phyloP scores from a whole-genome alignment of 202 grass and related monocot genomes.

The Setaria viridis region DNA sequence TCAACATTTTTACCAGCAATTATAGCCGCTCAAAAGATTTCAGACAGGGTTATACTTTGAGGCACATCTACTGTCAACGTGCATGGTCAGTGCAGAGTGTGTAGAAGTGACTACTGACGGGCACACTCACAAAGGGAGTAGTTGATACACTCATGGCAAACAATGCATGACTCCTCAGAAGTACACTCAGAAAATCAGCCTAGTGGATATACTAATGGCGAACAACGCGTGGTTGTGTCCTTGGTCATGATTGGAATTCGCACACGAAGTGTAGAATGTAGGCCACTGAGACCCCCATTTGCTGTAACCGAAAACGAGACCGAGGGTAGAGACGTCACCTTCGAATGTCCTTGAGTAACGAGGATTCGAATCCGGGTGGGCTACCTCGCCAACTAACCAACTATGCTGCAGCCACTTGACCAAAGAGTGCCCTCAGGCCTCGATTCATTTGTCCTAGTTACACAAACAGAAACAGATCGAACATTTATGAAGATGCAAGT shows the following conservation, averaged over 20 bases:
- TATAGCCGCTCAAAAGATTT: background rate
- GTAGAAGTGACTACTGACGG: constrained; percentile 39
- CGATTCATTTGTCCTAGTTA: constrained; percentile 17
- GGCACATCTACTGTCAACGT: background rate
- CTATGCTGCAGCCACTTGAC: background rate
- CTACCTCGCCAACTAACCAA: too few species aligned
- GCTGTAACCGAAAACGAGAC: background rate
- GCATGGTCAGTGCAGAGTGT: constrained; percentile 11
- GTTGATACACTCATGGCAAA: constrained; percentile 32
- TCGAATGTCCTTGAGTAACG: background rate
- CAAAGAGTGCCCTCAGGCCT: background rate
- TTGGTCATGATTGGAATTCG: constrained; percentile 33
- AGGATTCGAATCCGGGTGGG: background rate
- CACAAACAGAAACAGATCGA: constrained; percentile 10
- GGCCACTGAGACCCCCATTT: constrained; percentile 34
- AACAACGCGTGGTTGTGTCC: constrained; percentile 19
- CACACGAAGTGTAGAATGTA: background rate
- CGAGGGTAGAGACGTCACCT: background rate
- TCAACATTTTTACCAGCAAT: background rate
- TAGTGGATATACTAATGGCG: constrained; percentile 41
- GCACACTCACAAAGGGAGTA: background rate
- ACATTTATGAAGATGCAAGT: background rate
- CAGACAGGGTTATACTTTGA: constrained; percentile 12
- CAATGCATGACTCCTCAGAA: constrained; percentile 30
- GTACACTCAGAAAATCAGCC: background rate